Evolutionary conservation across 2,329 filamentous ascomycete species (phyloP).

Genomic region (Beauveria brongniartii): DNA sequence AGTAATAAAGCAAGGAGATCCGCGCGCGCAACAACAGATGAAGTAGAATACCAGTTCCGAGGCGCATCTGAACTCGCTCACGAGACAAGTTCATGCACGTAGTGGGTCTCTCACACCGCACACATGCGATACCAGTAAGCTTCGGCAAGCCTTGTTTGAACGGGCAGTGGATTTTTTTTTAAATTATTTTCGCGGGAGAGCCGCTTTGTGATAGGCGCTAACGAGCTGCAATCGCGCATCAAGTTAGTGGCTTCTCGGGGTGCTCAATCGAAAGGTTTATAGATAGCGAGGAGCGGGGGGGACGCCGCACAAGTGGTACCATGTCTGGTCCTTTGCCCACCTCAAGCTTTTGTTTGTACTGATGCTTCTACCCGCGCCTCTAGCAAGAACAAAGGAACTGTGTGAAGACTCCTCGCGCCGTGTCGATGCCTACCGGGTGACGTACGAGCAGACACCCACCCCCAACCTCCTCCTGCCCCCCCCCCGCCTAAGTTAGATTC

Average conservation of each 20-base stretch:
- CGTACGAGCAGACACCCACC: neutral
- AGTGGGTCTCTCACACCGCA: neutral
- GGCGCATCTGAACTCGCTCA: neutral
- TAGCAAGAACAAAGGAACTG: neutral
- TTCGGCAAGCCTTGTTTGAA: neutral
- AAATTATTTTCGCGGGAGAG: neutral
- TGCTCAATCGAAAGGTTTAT: neutral
- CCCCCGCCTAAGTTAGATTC: neutral
- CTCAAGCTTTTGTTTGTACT: neutral
- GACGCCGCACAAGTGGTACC: neutral
- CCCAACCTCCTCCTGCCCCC: neutral
- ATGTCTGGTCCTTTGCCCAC: neutral
- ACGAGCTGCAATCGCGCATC: neutral
- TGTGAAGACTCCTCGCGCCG: neutral
- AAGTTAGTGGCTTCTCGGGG: neutral
- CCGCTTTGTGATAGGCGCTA: neutral
- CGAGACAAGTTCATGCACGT: neutral
- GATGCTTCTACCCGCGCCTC: neutral
- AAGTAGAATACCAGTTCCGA: too few relatives aligned
- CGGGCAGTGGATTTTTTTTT: neutral
- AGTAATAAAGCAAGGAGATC: too few relatives aligned
- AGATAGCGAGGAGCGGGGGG: neutral
- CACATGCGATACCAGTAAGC: neutral
- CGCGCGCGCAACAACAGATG: too few relatives aligned
- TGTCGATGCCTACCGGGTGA: neutral